Evolutionary conservation across 345 rosid genomes (phyloP).

Genomic region (Luvunga scandens): DNA sequence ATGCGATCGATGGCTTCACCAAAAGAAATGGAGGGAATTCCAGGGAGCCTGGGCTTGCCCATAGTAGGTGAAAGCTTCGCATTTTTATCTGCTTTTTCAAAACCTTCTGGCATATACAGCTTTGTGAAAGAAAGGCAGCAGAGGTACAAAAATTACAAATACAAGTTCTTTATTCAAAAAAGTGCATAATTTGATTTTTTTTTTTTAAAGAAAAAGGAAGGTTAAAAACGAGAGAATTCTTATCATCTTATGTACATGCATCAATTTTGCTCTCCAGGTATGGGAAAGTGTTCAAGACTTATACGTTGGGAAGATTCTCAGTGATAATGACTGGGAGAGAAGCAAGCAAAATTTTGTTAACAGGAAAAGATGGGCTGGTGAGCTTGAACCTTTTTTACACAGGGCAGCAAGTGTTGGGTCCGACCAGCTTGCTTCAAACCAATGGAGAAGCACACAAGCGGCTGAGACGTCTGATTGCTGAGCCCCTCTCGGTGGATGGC

Average conservation of each 20-base stretch:
- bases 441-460: constrained; percentile 60
- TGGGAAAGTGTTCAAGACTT: constrained; percentile 63
- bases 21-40: constrained; percentile 53
- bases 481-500: constrained; percentile 61
- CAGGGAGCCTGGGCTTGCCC: constrained; percentile 65
- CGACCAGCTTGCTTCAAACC: constrained; percentile 62
- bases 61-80: constrained; percentile 57
- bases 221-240: background rate
- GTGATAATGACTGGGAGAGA: constrained; percentile 70
- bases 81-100: constrained; percentile 51
- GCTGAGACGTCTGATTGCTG: constrained; percentile 51
- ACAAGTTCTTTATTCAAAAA: too few relatives aligned
- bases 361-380: constrained; percentile 74
- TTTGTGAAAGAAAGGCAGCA: constrained; percentile 58
- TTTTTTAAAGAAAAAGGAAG: background rate
- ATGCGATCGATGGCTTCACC: constrained; percentile 40
- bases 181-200: background rate
- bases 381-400: constrained; percentile 69
- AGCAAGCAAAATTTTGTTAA: constrained; percentile 58
- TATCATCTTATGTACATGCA: background rate
- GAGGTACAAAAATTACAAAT: constrained; percentile 24
- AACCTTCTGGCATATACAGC: constrained; percentile 54
- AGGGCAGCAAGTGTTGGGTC: constrained; percentile 59
- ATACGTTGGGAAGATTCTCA: constrained; percentile 49
- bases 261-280: constrained; percentile 32